Conservation (phyloP, 768 basidiomycete genomes). For the Sporobolomyces pararoseus region DNA sequence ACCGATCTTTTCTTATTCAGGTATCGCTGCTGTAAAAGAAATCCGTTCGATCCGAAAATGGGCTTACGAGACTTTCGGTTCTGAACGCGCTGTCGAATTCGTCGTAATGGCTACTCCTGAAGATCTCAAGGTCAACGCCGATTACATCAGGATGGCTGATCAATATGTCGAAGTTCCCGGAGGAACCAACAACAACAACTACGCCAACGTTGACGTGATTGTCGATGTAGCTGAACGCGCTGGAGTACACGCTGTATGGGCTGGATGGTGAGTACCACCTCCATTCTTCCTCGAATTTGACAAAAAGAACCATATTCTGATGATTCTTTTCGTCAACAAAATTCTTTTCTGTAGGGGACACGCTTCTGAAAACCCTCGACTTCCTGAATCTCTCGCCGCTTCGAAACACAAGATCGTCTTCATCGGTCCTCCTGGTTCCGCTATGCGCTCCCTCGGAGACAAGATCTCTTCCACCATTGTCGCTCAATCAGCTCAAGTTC, state of each 20-base stretch:
- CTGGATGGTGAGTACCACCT: slow-evolving; percentile 67
- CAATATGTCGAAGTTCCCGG: slow-evolving; percentile 98
- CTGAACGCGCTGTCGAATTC: slow-evolving; percentile 93
- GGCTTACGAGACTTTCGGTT: slow-evolving; percentile 98
- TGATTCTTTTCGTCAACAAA: too few species aligned
- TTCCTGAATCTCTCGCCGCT: slow-evolving; percentile 87
- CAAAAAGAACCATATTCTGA: slow-evolving; percentile 14
- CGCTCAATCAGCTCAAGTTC: slow-evolving; percentile 90
- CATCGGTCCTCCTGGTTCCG: slow-evolving; percentile 97
- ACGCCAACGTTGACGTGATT: slow-evolving; percentile 98
- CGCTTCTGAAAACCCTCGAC: slow-evolving; percentile 94
- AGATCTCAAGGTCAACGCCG: slow-evolving; percentile 73
- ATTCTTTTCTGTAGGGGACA: slow-evolving; percentile 60
- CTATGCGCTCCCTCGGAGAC: slow-evolving; percentile 98
- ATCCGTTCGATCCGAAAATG: slow-evolving; percentile 98
- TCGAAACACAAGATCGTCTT: slow-evolving; percentile 96
- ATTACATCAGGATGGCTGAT: slow-evolving; percentile 99
- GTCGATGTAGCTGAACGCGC: slow-evolving; percentile 95
- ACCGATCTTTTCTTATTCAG: too few species aligned
- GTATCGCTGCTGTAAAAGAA: slow-evolving; percentile 98
- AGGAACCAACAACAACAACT: slow-evolving; percentile 98
- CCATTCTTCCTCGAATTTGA: background rate
- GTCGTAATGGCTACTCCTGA: slow-evolving; percentile 99
- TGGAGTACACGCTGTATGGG: slow-evolving; percentile 99
- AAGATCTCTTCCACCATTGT: slow-evolving; percentile 99